Evolutionary conservation across 2,329 filamentous ascomycete genomes (phyloP), one percentile per base, ranked within the genome.

Genomic region (Dactylellina drechsleri): DNA sequence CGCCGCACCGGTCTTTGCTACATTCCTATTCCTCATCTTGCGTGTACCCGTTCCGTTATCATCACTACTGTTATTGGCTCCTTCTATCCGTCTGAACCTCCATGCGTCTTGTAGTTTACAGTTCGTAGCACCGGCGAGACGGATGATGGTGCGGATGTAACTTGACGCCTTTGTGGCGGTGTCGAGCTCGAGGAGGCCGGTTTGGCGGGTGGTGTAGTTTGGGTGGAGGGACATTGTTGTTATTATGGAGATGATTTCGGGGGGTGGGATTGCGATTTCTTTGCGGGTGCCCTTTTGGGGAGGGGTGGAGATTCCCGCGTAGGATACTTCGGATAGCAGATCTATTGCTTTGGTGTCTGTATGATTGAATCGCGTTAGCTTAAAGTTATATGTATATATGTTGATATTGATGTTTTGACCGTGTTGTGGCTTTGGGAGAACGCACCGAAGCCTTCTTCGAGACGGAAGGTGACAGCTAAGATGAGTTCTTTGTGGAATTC

Each of bases 171-270:
- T 70, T 5, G 36, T 28, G 2, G 66, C 58, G 1, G 43, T 43
- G 28, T 66, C 59, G 5, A 31, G 49, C 26, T 76, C 20, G 2
- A 62, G 41, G 13, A 36, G 53, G 16, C 45, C 49, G 45, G 36
- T 60, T 49, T 65, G 58, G 7, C 66, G 58, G 50, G 65, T 68
- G 16, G 72, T 76, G 53, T 65, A 68, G 7, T 31, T 53, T 16
- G 72, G 72, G 54, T 76, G 72, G 3, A 76, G 20, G n/a, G 72
- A 65, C 5, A 76, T 28, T 13, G 60, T 76, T 16, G 72, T 76
- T 18, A 76, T 41, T 47, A 76, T 59, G 36, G 72, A 59, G 8
- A 76, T 16, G 53, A 68, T 45, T n/a, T 70, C 54, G 3, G 72
- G 53, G 1, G 72, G 59, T 18, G 72, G 72, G 43, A 76, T 56